Conservation (phyloP, 1,139 yeast genomes). For the Diutina pseudorugosa region DNA sequence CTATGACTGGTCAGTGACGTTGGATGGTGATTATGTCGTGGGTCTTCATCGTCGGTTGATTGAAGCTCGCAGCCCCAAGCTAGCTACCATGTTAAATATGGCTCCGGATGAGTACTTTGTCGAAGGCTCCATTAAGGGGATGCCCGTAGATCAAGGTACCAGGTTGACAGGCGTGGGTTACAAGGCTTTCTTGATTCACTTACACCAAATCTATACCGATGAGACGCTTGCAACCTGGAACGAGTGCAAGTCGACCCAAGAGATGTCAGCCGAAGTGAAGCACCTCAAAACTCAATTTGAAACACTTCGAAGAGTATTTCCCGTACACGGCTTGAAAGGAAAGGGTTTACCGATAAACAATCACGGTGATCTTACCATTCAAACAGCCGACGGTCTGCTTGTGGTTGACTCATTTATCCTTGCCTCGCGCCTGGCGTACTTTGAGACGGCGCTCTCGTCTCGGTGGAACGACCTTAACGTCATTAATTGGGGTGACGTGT, state of each 20-base stretch:
- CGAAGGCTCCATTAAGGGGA: neutral
- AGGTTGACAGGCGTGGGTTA: neutral
- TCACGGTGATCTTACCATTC: constrained; percentile 13
- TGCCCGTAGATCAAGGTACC: neutral
- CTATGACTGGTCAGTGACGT: neutral
- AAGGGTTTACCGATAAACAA: constrained; percentile 2
- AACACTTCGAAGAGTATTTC: constrained; percentile 2
- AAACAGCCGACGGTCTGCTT: constrained; percentile 28
- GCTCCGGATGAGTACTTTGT: neutral
- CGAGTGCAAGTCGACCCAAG: constrained; percentile 7
- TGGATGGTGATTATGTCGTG: neutral
- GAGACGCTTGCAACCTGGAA: constrained; percentile 17
- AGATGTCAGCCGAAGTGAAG: neutral
- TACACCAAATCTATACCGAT: constrained; percentile 25
- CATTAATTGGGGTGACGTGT: neutral
- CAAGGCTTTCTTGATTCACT: constrained; percentile 18
- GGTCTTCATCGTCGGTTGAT: neutral
- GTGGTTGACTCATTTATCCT: constrained; percentile 41
- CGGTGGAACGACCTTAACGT: constrained; percentile 34
- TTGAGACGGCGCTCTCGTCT: constrained; percentile 44
- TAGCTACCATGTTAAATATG: neutral
- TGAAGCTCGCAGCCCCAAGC: neutral
- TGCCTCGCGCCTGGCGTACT: constrained; percentile 46
- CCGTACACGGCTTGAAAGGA: constrained; percentile 4
- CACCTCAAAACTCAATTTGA: neutral